These are phyloP conservation scores for Solanum hybrid DNA, from an alignment of 305 asterid species.

Conservation along the genomic window DNA sequence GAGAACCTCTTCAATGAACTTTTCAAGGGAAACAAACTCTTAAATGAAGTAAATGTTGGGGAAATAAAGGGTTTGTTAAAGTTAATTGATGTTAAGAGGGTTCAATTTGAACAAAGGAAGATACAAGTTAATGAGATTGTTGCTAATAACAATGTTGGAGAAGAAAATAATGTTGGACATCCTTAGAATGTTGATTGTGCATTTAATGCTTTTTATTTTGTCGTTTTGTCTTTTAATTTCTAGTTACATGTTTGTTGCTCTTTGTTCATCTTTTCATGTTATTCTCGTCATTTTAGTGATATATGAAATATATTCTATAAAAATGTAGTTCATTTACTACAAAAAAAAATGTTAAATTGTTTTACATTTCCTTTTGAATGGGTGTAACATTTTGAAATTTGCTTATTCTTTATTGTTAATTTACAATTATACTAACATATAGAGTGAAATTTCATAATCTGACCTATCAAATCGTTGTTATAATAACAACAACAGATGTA, in stretches of 20 bases:
- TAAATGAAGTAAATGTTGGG: background rate
- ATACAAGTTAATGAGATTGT: background rate
- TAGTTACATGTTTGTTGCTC: background rate
- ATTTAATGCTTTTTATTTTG: no score
- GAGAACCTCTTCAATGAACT: background rate
- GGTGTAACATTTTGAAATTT: background rate
- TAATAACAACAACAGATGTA: no score
- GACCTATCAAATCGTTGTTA: no score
- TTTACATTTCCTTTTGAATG: background rate
- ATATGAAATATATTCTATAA: background rate
- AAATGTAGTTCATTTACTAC: background rate
- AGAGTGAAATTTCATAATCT: no score
- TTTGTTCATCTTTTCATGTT: no score
- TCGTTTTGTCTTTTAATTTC: no score
- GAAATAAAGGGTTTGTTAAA: background rate
- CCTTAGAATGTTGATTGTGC: no score
- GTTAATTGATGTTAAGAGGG: background rate
- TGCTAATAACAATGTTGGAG: background rate
- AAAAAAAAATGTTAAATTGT: background rate
- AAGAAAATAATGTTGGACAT: no score
- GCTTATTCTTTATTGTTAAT: background rate
- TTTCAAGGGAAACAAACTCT: background rate
- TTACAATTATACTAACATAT: no score
- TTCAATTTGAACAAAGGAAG: background rate
- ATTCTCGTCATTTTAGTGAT: background rate